These are phyloP conservation scores for Didymella segeticola DNA, from an alignment of 2,329 filamentous ascomycete species.

Conservation along the genomic window DNA sequence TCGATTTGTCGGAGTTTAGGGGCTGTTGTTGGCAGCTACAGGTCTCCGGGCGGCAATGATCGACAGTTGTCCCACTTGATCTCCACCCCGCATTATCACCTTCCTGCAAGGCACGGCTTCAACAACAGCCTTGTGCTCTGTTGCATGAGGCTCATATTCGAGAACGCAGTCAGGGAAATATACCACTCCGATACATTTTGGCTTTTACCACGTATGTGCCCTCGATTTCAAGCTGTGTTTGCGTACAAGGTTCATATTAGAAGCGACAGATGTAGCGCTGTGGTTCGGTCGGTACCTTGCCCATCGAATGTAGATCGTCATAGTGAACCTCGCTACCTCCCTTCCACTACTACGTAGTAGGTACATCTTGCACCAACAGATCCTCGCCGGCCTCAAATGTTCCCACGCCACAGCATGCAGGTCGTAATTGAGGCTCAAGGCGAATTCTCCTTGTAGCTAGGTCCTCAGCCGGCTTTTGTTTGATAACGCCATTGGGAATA, in stretches of 20 bases:
- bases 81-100: constrained; percentile 1
- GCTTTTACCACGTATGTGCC: not conserved
- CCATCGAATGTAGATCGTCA: constrained; percentile 10
- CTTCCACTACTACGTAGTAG: too few relatives aligned
- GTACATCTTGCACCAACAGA: not conserved
- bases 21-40: constrained; percentile 4
- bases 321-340: not conserved
- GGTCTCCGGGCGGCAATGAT: constrained; percentile 3
- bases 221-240: not conserved
- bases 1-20: constrained; percentile 2
- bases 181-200: not conserved
- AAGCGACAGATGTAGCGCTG: constrained; percentile 8
- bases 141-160: not conserved
- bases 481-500: not conserved
- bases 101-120: constrained; percentile 4
- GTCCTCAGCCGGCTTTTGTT: not conserved
- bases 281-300: constrained; percentile 4
- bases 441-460: constrained; percentile 1
- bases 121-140: not conserved
- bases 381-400: not conserved
- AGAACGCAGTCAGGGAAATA: not conserved
- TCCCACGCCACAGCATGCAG: constrained; percentile 12
- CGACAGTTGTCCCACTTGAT: not conserved
- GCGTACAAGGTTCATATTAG: not conserved
- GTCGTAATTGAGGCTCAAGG: constrained; percentile 5